Conservation (phyloP, 2,329 filamentous ascomycete genomes). For the Biscogniauxia marginata region DNA sequence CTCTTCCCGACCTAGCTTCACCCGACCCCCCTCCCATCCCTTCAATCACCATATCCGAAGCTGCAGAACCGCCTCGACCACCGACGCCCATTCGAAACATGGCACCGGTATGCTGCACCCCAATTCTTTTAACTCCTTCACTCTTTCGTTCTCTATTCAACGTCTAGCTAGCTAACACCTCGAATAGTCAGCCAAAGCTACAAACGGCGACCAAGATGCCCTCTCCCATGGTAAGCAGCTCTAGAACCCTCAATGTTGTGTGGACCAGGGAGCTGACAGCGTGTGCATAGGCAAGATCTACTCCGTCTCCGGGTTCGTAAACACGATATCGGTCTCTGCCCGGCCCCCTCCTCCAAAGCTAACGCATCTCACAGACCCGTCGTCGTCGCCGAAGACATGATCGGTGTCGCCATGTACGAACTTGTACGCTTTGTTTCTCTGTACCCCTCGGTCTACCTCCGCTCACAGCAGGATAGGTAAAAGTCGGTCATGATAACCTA, state of each 20-base stretch:
- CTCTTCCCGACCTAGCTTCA: conserved; percentile 31
- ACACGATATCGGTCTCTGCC: conserved; percentile 8
- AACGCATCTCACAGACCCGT: conserved; percentile 65
- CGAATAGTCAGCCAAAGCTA: conserved; percentile 29
- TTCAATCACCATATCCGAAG: conserved; percentile 22
- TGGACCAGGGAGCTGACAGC: conserved; percentile 12
- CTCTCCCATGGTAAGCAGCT: conserved; percentile 29
- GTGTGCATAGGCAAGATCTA: conserved; percentile 55
- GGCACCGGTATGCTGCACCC: conserved; percentile 51
- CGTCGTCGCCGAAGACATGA: conserved; percentile 97
- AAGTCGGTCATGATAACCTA: conserved; percentile 86
- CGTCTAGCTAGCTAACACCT: conserved; percentile 18
- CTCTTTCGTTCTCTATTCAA: background rate
- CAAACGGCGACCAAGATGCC: conserved; percentile 33
- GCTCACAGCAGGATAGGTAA: conserved; percentile 59
- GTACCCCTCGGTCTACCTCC: background rate
- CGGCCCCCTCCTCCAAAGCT: conserved; percentile 31
- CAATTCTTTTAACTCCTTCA: conserved; percentile 7
- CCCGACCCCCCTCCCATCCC: conserved; percentile 33
- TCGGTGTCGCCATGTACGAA: conserved; percentile 99
- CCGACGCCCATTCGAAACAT: conserved; percentile 44
- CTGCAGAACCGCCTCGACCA: conserved; percentile 25
- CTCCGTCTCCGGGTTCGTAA: conserved; percentile 60
- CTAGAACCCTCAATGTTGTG: background rate
- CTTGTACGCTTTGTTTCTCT: conserved; percentile 60